Evolutionary conservation across 768 basidiomycete genomes (phyloP), one percentile per base, ranked within the genome.

Genomic region (Podaxis sp.): DNA sequence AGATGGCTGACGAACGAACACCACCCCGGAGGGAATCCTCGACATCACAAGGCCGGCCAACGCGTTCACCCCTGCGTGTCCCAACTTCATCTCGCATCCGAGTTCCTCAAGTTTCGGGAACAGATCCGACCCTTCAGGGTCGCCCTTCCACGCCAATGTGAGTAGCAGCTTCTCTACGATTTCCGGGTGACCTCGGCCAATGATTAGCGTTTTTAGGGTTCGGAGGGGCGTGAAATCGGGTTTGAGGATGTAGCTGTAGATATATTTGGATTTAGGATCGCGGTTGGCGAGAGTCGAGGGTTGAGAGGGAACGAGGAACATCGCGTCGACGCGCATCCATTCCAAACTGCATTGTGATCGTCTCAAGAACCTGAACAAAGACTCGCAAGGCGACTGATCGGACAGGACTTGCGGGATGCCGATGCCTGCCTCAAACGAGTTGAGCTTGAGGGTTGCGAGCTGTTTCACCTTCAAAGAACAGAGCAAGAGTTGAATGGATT

Each of bases 11-110:
- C 35, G 52, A 54, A 36, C 42, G 44, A 60, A 60, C 32, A 60
- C 59, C 42, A 60, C 59, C 35, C 59, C 52, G 13, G 59, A 61
- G 27, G 59, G 59, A 48, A 61, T 61, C 46, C 59, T 61, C 18
- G 59, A 61, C 59, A 61, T 61, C 18, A 61, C 59, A 35, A 61
- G 25, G 13, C 52, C 59, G 2, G 52, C 52, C 44, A 61, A 48
- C 5, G 59, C 59, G 18, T 61, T 55, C 44, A 21, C 53, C 35
- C 55, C 59, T 3, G 25, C 25, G 32, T 61, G 44, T 2, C 59
- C 59, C 3, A 61, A 46, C 23, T 61, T 61, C 59, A 61, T 61
- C 46, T 61, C 59, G 10, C 59, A 61, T 27, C 59, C 59, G 14
- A 61, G 27, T 13, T 48, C 42, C 36, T 61, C 59, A 9, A 61